These are phyloP conservation scores for Prunus davidiana DNA, from an alignment of 306 rosid species.

Conservation along the genomic window DNA sequence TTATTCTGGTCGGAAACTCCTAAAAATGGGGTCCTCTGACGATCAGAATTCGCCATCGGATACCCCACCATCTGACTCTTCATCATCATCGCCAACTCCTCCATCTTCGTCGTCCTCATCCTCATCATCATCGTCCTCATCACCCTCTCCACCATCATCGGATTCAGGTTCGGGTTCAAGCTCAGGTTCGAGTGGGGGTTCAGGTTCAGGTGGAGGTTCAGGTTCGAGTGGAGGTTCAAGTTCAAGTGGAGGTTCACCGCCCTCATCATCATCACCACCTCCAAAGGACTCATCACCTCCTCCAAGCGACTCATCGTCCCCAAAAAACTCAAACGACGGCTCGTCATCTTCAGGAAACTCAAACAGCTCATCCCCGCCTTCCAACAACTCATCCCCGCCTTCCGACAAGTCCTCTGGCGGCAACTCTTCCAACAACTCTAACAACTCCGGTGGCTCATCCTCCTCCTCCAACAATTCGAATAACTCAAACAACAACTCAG, in stretches of 20 bases:
- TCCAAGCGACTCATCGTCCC: conserved; percentile 8
- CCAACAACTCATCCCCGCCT: background rate
- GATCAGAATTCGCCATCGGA: background rate
- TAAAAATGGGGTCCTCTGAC: conserved; percentile 33
- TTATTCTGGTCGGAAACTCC: conserved; percentile 26
- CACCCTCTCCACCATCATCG: conserved; percentile 28
- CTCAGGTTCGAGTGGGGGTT: background rate
- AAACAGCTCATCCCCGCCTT: background rate
- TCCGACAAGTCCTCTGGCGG: background rate
- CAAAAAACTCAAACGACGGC: background rate
- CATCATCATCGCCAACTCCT: conserved; percentile 11
- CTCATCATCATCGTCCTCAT: background rate
- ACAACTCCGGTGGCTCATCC: background rate
- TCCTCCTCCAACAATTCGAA: background rate
- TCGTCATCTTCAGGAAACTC: conserved; percentile 11
- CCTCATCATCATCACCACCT: background rate
- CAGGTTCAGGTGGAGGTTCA: too few relatives aligned
- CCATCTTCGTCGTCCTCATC: conserved; percentile 12
- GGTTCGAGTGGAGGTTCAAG: too few relatives aligned
- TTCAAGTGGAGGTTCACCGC: background rate
- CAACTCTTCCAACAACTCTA: background rate
- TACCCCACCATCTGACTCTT: conserved; percentile 23
- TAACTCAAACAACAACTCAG: background rate
- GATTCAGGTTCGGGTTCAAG: background rate
- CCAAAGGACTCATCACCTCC: conserved; percentile 14